Base-by-base conservation (phyloP, 768 basidiomycete species). In the Russula brevipes region DNA sequence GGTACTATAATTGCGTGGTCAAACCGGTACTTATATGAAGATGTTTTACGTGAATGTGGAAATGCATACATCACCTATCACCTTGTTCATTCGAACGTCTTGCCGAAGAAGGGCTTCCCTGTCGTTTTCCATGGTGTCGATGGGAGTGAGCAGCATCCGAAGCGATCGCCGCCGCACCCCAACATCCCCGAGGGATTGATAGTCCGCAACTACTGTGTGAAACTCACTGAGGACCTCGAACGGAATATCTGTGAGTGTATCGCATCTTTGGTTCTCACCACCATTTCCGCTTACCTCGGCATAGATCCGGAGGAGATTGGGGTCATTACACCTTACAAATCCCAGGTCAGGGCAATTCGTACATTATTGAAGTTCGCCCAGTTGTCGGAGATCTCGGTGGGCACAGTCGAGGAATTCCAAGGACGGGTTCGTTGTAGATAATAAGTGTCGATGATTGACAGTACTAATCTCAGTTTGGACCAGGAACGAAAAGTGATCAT, bases 1-100 rank as follows among this genome's bases (percentile, higher is more conserved):
- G 57, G 50, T 16, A 74, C 76, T 5, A 86, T 88, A 44, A 71
- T 86, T 17, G 60, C 75, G 2, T 86, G 82, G 72, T 78, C 85
- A 3, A 87, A 87, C 65, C 71, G 78, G n/a, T 61, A 69, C 56
- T 76, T 79, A 62, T 79, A 79, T 66, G 66, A 69, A 10, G 69
- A 69, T 38, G 74, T 72, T 9, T 72, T 79, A 24, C 68, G 72
- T 36, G 68, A 73, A 0, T 65, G 66, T 49, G 78, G 70, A 1
- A 68, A 73, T 33, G 63, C 65, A 0, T 59, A 58, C 1, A 59
- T 72, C 10, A 72, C 75, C 68, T 61, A 69, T 58, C 52, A 67
- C 35, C 62, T 73, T 24, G 55, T 74, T 6, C 52, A 63, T 0
- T 76, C 70, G 30, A 51, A 64, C 68, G 70, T 70, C 61, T 77